Evolutionary conservation across 148 eudicot species (phyloP), one percentile per base, ranked within the genome.

Genomic region (Oxyria digyna): DNA sequence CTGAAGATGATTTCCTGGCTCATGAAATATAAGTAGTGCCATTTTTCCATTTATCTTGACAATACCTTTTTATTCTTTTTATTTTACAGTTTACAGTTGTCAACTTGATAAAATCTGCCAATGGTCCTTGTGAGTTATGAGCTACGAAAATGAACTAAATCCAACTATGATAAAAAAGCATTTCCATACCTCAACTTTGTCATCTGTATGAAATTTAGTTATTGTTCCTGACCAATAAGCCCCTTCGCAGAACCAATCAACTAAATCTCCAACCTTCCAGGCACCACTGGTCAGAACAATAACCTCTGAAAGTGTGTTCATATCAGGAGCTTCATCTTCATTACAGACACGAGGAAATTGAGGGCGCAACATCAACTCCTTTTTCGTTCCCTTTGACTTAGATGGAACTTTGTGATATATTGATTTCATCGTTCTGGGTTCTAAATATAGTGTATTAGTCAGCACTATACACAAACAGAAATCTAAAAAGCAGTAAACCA

Each of bases 191-290:
- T 83, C 54, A 65, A 84, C 90, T 75, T 32, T 76, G 46, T 74
- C 80, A 50, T 79, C 74, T 72, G 68, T 82, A 64, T 72, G 40
- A 35, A 89, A 62, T 69, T 88, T 71, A 76, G 81, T 85, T 31
- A 93, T 42, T 42, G 68, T 79, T 62, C 90, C 95, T 8, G 85
- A 80, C 98, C 98, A 93, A 69, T 69, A 88, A 78, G 87, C 82
- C 54, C 74, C 83, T 64, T 77, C 84, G 32, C 38, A 21, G 41
- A 27, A 77, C 96, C 95, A 85, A 73, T 93, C 98, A 62, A 87
- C 96, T 77, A 83, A 45, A 79, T 89, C 90, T 32, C 91, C 95
- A 45, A 86, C 87, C 71, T 79, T 85, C 95, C 96, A 87, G 41
- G 11, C 69, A 71, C 84, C 80, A 78, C 79, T 73, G 32, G 73